Evolutionary conservation across 192 early-diverging fungal genomes (phyloP).

Genomic region (Entrophospora sp.): DNA sequence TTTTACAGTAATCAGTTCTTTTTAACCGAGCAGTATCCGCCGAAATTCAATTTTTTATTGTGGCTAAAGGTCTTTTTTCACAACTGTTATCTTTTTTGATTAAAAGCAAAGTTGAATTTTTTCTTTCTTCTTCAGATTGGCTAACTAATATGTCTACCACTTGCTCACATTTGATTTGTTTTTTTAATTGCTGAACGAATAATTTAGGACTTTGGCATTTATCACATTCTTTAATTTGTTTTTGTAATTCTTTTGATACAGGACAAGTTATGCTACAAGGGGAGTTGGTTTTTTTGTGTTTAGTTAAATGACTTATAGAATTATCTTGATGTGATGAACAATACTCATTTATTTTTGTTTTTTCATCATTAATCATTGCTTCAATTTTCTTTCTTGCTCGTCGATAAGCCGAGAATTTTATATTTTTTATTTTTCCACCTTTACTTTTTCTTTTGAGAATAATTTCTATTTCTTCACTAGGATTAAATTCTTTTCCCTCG

Average conservation of each 20-base stretch:
- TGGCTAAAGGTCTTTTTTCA: constrained; percentile 1
- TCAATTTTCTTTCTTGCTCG: not conserved
- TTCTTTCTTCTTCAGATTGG: not conserved
- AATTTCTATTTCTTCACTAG: constrained; percentile 6
- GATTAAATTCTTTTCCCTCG: too few species aligned
- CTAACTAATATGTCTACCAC: not conserved
- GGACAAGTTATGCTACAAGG: too few species aligned
- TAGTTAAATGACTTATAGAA: not conserved
- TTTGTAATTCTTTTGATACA: constrained; percentile 1
- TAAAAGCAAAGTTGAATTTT: not conserved
- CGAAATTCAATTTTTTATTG: not conserved
- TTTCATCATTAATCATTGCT: too few species aligned
- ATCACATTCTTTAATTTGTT: not conserved
- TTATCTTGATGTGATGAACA: constrained; percentile 4
- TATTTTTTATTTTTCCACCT: not conserved
- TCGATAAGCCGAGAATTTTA: not conserved
- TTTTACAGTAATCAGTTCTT: not conserved
- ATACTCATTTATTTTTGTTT: too few species aligned
- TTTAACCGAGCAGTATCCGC: not conserved
- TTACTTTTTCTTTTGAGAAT: not conserved
- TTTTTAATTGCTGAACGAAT: not conserved
- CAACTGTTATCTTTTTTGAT: constrained; percentile 9
- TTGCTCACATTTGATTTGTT: constrained; percentile 4
- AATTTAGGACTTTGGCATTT: not conserved
- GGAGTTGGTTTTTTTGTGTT: not conserved